Base-by-base conservation (phyloP, 345 rosid genomes). In the Balakata baccata region DNA sequence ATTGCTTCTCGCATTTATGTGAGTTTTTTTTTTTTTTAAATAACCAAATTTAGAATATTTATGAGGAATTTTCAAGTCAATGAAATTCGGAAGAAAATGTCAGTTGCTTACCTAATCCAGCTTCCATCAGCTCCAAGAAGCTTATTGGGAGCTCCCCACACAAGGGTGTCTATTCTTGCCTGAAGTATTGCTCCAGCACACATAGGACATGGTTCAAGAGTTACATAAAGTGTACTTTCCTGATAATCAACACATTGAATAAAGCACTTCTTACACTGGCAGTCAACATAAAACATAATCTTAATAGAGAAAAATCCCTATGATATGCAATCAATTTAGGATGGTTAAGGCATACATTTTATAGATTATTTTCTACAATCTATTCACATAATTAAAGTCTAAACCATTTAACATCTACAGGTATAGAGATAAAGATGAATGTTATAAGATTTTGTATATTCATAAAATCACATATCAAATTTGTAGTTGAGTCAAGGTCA, bases 111-210 rank as follows among this genome's bases (percentile, higher is more conserved):
- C 98, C 97, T 89, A 64, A 95, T 85, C 97, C 98, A 92, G 84
- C 98, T 92, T 60, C 99, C 99, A 74, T 95, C 98, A 47, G 98
- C 98, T 80, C 99, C 99, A 66, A 92, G 94, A 80, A 92, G 98
- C 84, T 87, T 95, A 83, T 95, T 95, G 49, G 99, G 98, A 84
- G 99, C 98, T 82, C 97, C 98, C 99, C 99, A 92, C 34, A 95
- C 97, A 67, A 95, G 89, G 70, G 89, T 87, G 72, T 90, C 82
- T 9, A 95, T 85, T 77, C 98, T 89, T 69, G 97, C 96, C 85
- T 92, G 99, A 81, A 92, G 98, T 73, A 92, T 91, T 73, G 99
- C 98, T 74, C 99, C 99, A 71, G 98, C 99, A 83, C 99, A 95
- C 97, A 95, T 92, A 11, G 98, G 89, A 64, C 98, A 95, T 2